These are phyloP conservation scores for Akanthomyces uredinophilus DNA, from an alignment of 2,329 filamentous ascomycete species.

Conservation along the genomic window DNA sequence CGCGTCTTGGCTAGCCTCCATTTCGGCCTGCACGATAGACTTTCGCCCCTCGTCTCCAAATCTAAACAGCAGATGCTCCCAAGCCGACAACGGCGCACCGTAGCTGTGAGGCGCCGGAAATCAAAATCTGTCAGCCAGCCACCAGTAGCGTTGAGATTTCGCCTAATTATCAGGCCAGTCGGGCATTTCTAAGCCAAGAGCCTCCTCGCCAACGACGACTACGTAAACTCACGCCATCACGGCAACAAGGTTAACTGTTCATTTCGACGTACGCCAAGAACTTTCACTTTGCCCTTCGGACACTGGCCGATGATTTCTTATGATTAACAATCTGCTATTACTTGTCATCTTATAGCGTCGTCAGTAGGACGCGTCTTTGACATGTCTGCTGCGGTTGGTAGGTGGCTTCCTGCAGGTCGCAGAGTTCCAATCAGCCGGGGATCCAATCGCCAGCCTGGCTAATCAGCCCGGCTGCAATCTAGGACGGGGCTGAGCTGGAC, in stretches of 20 bases:
- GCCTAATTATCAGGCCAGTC: background rate
- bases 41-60: background rate
- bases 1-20: background rate
- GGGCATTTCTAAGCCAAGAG: background rate
- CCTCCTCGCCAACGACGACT: background rate
- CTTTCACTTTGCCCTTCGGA: background rate
- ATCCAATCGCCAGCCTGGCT: background rate
- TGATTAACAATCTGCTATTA: no score
- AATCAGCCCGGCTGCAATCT: background rate
- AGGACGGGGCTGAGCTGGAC: background rate
- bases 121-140: background rate
- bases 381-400: no score
- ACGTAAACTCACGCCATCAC: background rate
- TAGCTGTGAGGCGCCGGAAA: background rate
- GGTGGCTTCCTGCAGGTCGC: no score
- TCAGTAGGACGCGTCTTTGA: no score
- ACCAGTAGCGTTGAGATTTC: background rate
- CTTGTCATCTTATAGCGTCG: no score
- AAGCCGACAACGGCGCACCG: no score
- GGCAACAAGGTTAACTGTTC: background rate
- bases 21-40: background rate
- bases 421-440: no score
- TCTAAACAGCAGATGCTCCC: no score
- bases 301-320: background rate
- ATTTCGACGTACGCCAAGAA: background rate